These are phyloP conservation scores for Didymella segeticola DNA, from an alignment of 2,329 filamentous ascomycete genomes.

Conservation along the genomic window DNA sequence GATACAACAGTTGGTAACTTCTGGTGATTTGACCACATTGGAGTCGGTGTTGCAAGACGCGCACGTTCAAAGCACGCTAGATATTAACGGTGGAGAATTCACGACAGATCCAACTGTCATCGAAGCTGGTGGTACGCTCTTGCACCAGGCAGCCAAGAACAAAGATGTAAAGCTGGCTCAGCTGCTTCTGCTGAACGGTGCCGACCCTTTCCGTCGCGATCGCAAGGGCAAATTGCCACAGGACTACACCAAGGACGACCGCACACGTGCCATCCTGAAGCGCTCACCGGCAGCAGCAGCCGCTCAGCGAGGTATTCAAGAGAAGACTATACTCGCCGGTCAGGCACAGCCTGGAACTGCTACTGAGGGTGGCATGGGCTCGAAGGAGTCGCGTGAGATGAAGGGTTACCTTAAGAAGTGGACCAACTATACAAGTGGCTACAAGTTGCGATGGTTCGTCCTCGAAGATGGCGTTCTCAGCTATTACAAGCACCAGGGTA, in stretches of 20 bases:
- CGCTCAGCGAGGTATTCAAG: constrained; percentile 93
- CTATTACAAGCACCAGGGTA: constrained; percentile 95
- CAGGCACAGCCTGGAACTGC: constrained; percentile 65
- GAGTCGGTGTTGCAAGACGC: constrained; percentile 84
- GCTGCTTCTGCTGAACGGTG: constrained; percentile 87
- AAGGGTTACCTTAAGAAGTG: constrained; percentile 99
- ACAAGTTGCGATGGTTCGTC: constrained; percentile 97
- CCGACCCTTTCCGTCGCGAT: constrained; percentile 93
- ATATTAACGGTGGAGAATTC: constrained; percentile 91
- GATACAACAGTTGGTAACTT: constrained; percentile 78
- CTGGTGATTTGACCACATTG: constrained; percentile 76
- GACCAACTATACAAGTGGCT: constrained; percentile 98
- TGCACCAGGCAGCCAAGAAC: constrained; percentile 91
- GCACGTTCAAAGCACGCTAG: constrained; percentile 82
- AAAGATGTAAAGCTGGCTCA: constrained; percentile 89
- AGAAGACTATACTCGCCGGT: constrained; percentile 91
- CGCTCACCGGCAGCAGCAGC: constrained; percentile 92
- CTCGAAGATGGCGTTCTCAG: constrained; percentile 96
- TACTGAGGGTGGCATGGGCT: constrained; percentile 66
- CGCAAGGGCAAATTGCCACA: constrained; percentile 95
- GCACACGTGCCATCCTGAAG: constrained; percentile 86
- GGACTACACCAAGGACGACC: constrained; percentile 94
- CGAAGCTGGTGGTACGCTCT: constrained; percentile 84
- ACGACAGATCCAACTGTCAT: constrained; percentile 79
- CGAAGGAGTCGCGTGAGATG: constrained; percentile 93